phyloP scores from a whole-genome alignment of 1,284 basidiomycete genomes.

The Cerioporus squamosus region DNA sequence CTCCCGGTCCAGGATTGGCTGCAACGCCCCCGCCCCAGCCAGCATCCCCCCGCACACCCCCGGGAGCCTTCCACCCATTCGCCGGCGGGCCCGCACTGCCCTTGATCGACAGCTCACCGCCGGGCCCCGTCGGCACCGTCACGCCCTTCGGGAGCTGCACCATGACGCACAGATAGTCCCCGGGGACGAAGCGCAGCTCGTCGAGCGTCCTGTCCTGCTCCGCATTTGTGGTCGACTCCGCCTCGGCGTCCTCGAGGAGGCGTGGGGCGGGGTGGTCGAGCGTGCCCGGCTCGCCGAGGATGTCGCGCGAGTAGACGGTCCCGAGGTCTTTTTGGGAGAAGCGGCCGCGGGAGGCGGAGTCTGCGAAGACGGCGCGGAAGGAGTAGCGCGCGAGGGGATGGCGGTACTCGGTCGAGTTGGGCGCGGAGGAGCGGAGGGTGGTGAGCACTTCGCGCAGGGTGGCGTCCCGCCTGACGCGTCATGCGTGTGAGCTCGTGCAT shows the following conservation, averaged over 20 bases:
- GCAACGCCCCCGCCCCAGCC: constrained; percentile 49
- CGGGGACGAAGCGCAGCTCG: constrained; percentile 75
- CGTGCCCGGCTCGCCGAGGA: constrained; percentile 75
- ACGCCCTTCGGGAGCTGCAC: constrained; percentile 73
- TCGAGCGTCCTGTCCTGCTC: constrained; percentile 68
- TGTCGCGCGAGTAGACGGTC: constrained; percentile 77
- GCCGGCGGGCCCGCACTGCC: constrained; percentile 41
- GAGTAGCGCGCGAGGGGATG: constrained; percentile 79
- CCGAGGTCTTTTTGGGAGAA: constrained; percentile 78
- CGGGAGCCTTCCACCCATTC: constrained; percentile 43
- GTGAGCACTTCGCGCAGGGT: constrained; percentile 77
- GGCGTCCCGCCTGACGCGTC: constrained; percentile 67
- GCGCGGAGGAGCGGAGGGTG: constrained; percentile 68
- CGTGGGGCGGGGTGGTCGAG: constrained; percentile 58
- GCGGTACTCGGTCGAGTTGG: constrained; percentile 66
- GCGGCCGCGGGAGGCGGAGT: constrained; percentile 67
- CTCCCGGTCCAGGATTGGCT: constrained; percentile 31
- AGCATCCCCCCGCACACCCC: constrained; percentile 43
- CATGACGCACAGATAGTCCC: constrained; percentile 74
- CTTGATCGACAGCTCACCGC: constrained; percentile 49
- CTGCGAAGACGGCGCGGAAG: constrained; percentile 78
- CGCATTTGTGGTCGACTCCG: constrained; percentile 35
- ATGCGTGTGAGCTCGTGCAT: constrained; percentile 6
- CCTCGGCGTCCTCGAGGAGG: constrained; percentile 57
- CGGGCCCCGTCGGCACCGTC: constrained; percentile 46